Evolutionary conservation across 2,329 filamentous ascomycete genomes (phyloP).

Genomic region (Cladobotryum protrusum): DNA sequence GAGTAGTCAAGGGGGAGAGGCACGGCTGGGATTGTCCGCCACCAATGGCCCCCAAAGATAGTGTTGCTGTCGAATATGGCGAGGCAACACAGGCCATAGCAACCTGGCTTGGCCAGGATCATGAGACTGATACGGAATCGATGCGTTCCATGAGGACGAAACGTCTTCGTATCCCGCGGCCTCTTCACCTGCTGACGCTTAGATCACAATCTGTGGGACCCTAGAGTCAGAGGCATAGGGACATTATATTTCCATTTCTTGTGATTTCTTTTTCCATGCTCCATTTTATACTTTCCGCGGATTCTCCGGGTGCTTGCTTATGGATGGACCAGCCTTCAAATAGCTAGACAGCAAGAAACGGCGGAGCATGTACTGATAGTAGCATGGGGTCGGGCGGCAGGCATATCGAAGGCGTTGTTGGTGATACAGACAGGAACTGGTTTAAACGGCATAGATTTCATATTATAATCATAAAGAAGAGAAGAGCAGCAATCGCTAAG

Average conservation of each 20-base stretch:
- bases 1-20: slow-evolving; percentile 40
- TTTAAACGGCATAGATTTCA: no score
- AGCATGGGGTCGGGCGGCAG: no score
- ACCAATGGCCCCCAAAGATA: slow-evolving; percentile 38
- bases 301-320: no score
- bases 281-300: not conserved
- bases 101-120: slow-evolving; percentile 34
- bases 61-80: slow-evolving; percentile 40
- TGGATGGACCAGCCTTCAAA: no score
- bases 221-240: no score
- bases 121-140: slow-evolving; percentile 32
- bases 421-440: no score
- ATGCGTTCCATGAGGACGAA: slow-evolving; percentile 29
- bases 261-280: not conserved
- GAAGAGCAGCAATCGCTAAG: not conserved
- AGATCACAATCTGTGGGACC: slow-evolving; percentile 23
- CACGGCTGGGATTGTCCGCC: slow-evolving; percentile 46
- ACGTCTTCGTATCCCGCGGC: slow-evolving; percentile 25
- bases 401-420: no score
- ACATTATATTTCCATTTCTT: not conserved
- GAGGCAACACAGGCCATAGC: slow-evolving; percentile 36
- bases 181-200: slow-evolving; percentile 23
- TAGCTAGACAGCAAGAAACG: no score
- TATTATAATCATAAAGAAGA: no score
- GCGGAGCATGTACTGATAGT: no score